These are phyloP conservation scores for Phytophthora crassamura DNA, from an alignment of 352 stramenopile genomes.

Conservation along the genomic window DNA sequence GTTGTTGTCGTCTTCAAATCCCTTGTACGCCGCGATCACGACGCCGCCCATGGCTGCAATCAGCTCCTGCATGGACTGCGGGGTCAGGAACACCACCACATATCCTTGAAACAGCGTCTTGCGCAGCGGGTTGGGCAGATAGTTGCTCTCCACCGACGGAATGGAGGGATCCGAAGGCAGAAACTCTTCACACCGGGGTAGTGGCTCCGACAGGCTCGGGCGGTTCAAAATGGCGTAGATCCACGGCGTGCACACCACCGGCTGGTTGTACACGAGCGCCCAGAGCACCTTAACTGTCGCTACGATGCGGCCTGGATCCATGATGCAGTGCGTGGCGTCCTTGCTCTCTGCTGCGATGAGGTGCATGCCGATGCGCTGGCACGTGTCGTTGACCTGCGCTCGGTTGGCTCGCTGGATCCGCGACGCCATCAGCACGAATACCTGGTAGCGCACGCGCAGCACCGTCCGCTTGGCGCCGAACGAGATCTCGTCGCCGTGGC, in stretches of 20 bases:
- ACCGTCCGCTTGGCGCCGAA: conserved; percentile 87
- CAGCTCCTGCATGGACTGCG: conserved; percentile 81
- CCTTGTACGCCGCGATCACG: conserved; percentile 68
- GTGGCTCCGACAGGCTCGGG: conserved; percentile 72
- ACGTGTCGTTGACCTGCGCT: conserved; percentile 71
- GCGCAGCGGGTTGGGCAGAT: conserved; percentile 76
- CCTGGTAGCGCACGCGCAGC: conserved; percentile 81
- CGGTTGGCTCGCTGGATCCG: conserved; percentile 71
- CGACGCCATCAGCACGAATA: conserved; percentile 83
- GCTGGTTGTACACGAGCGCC: conserved; percentile 87
- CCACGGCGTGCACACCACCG: conserved; percentile 83
- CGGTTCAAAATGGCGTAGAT: conserved; percentile 80
- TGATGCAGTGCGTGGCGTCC: conserved; percentile 85
- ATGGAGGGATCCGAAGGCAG: conserved; percentile 66
- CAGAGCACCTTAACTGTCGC: conserved; percentile 89
- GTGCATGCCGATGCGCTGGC: conserved; percentile 85
- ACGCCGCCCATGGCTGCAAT: conserved; percentile 76
- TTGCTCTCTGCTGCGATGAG: conserved; percentile 60
- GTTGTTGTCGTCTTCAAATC: conserved; percentile 56
- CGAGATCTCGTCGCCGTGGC: conserved; percentile 78
- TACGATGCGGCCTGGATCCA: conserved; percentile 82
- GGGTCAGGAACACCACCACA: conserved; percentile 75
- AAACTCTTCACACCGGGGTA: conserved; percentile 82
- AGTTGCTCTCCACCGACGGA: conserved; percentile 65
- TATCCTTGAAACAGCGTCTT: conserved; percentile 80